Evolutionary conservation across 2,329 filamentous ascomycete genomes (phyloP), one percentile per base, ranked within the genome.

Genomic region (Penicillium sp.): DNA sequence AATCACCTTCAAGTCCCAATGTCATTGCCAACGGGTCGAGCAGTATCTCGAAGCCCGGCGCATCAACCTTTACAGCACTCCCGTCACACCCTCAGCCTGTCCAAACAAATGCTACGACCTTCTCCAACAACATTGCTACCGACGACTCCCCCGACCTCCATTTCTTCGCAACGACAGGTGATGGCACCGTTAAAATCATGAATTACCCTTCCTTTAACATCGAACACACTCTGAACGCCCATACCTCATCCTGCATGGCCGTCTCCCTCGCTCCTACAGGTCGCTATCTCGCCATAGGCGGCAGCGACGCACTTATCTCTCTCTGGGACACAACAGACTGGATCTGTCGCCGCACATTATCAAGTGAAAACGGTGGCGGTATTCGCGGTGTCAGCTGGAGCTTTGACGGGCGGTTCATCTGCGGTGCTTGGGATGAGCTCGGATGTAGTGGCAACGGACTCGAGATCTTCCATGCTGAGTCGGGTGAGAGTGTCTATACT

Each of bases 261-360:
- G 70, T 79, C 41, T 64, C 73, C 12, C 75, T 77, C 28, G 73
- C 74, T 12, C 77, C 77, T 1, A 76, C 71, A 24, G 75, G 74
- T 44, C 76, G 76, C 52, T 79, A 79, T 58, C 68, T 79, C 23
- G 77, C 77, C 18, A 65, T 78, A 21, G 77, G 76, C 34, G 77
- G 76, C 29, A 75, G 73, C 47, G 77, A 79, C 61, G 75, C 77
- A 10, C 67, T 79, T 29, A 77, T 79, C 44, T 76, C 76, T 12
- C 72, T 79, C 28, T 79, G 76, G 76, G 77, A 79, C 62, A 79
- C 77, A 4, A 76, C 70, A 2, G 76, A 79, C 59, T 79, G 76
- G 76, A 73, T 78, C 47, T 79, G 77, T 55, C 72, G 70, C 24
- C 74, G 76, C 36, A 79, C 76, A 0, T 63, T 79, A 8, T 75